Base-by-base conservation (phyloP, 179 eudicot genomes). In the Patellifolia procumbens region DNA sequence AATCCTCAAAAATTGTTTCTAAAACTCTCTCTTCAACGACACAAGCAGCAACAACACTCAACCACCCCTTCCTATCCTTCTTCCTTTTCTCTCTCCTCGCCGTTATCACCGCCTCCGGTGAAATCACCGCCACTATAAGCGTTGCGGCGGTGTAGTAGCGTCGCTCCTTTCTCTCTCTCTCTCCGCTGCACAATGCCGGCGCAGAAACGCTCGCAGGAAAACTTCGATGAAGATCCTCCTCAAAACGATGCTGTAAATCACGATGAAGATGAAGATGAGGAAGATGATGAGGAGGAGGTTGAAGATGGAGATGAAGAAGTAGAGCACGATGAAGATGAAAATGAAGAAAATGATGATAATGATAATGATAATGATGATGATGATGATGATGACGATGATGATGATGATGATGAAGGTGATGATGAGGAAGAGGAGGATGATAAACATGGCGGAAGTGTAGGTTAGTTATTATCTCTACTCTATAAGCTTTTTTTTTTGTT, bases 1-100 rank as follows among this genome's bases (percentile, higher is more conserved):
- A 67, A 67, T 67, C 71, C 71, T n/a, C n/a, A 2, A 24, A 67
- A 13, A 39, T 22, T 22, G 37, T 48, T 19, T 49, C 73, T 70
- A 70, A 48, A 70, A 70, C 51, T 48, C 60, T 68, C 72, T 48
- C 73, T 49, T 70, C 59, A 70, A 70, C 73, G 42, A 70, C 43
- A 49, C 60, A 68, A 68, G 72, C 72, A 68, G 58, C 56, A 45
- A 49, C 60, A 19, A 49, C 56, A 70, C 58, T 70, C 73, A 70
- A 70, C 73, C 73, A 70, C 73, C 73, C 7, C 55, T 42, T 7
- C 17, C 58, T 51, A 4, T 70, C 39, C 39, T 68, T 29, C 32
- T 16, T 67, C 29, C 4, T 26, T 67, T 67, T 70, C 73, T 70
- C 73, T 70, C 73, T 49, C 73, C 60, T 49, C 60, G 43, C 71